These are phyloP conservation scores for Trypanosoma grayi DNA, from an alignment of 208 protist genomes.

Conservation along the genomic window DNA sequence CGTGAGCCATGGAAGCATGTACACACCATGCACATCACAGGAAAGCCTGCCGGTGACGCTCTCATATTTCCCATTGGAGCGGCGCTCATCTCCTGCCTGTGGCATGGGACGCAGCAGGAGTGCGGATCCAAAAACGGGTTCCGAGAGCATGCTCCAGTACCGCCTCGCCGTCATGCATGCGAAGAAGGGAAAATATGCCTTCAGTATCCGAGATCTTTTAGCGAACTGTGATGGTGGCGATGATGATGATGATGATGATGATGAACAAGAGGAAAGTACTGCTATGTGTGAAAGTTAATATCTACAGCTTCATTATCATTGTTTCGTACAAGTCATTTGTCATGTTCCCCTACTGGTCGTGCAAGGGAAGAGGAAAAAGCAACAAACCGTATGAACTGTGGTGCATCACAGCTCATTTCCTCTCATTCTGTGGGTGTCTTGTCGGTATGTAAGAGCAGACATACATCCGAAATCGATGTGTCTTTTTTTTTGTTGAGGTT, in stretches of 20 bases:
- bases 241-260: constrained; percentile 18
- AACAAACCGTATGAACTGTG: too few relatives aligned
- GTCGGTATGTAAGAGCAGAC: too few relatives aligned
- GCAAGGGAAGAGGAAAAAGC: too few relatives aligned
- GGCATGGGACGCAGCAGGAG: not conserved
- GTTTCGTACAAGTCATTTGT: too few relatives aligned
- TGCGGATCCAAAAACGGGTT: not conserved
- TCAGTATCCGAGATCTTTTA: constrained; percentile 22
- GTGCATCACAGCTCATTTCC: too few relatives aligned
- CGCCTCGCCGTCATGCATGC: constrained; percentile 22
- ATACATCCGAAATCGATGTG: too few relatives aligned
- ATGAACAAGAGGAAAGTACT: constrained; percentile 12
- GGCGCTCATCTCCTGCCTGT: not conserved
- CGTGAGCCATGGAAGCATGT: not conserved
- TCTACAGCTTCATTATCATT: too few relatives aligned
- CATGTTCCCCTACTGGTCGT: too few relatives aligned
- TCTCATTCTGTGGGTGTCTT: too few relatives aligned
- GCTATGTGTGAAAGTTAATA: not conserved
- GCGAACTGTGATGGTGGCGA: constrained; percentile 1
- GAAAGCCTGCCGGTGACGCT: not conserved
- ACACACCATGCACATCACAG: not conserved
- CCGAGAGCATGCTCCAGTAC: constrained; percentile 16
- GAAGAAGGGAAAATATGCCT: constrained; percentile 14
- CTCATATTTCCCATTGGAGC: not conserved
- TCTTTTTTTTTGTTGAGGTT: constrained; percentile 3